phyloP scores from a whole-genome alignment of 495 filamentous ascomycete genomes.

The Venustampulla echinocandica region DNA sequence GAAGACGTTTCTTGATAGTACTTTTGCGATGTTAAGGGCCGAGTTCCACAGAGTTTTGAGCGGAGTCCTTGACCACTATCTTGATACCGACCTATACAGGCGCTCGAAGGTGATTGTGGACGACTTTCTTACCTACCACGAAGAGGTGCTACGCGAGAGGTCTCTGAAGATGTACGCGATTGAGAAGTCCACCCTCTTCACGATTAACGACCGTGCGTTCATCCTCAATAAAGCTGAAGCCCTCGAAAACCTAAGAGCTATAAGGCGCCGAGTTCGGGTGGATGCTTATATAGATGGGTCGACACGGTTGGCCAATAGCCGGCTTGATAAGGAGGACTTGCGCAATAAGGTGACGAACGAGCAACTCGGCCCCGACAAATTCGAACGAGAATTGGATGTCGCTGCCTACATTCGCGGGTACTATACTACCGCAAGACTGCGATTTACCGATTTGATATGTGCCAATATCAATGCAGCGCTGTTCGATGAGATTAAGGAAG shows the following conservation, averaged over 20 bases:
- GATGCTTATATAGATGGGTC: neutral
- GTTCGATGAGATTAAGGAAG: slow-evolving; percentile 27
- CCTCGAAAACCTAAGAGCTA: slow-evolving; percentile 1
- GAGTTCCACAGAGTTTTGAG: slow-evolving; percentile 1
- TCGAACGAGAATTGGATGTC: slow-evolving; percentile 37
- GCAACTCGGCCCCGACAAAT: slow-evolving; percentile 34
- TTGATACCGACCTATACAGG: slow-evolving; percentile 13
- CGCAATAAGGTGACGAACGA: slow-evolving; percentile 17
- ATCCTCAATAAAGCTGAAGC: neutral
- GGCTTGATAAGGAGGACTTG: slow-evolving; percentile 22
- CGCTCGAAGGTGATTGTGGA: neutral
- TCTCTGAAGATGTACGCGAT: slow-evolving; percentile 3
- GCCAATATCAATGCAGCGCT: slow-evolving; percentile 38
- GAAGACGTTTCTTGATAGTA: slow-evolving; percentile 6
- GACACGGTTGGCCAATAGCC: neutral
- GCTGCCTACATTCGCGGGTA: slow-evolving; percentile 43
- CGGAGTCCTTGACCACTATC: slow-evolving; percentile 1
- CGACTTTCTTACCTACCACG: slow-evolving; percentile 3
- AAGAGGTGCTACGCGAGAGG: slow-evolving; percentile 1
- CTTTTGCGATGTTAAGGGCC: slow-evolving; percentile 4
- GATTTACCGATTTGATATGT: slow-evolving; percentile 41
- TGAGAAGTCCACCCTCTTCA: slow-evolving; percentile 14
- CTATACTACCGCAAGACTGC: slow-evolving; percentile 39
- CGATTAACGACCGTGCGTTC: slow-evolving; percentile 13
- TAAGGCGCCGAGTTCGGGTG: slow-evolving; percentile 1